These are phyloP conservation scores for Penicillium cosmopolitanum DNA, from an alignment of 495 filamentous ascomycete species.

Conservation along the genomic window DNA sequence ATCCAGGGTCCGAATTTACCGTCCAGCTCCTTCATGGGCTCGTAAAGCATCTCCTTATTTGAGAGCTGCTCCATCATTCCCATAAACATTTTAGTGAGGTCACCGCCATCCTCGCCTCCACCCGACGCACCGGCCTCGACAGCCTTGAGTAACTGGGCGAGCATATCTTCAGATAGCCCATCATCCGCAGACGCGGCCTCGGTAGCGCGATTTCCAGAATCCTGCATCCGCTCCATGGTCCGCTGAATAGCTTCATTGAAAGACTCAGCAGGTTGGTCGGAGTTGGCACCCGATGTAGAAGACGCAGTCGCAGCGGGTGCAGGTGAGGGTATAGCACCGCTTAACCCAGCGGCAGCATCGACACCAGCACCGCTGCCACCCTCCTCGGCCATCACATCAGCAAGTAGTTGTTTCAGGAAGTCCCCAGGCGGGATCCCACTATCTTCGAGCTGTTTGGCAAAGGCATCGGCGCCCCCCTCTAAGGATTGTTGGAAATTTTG, in stretches of 20 bases:
- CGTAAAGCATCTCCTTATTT: conserved; percentile 96
- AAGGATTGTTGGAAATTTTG: conserved; percentile 33
- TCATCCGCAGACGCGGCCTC: conserved; percentile 68
- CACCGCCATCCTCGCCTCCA: conserved; percentile 77
- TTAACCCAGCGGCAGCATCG: conserved; percentile 6
- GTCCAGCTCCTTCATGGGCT: conserved; percentile 96
- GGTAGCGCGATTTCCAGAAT: conserved; percentile 78
- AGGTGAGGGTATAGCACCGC: conserved; percentile 11
- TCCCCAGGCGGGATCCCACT: conserved; percentile 72
- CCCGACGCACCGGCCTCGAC: conserved; percentile 63
- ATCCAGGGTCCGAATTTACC: conserved; percentile 92
- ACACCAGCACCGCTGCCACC: conserved; percentile 45
- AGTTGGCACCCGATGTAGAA: conserved; percentile 19
- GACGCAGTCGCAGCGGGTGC: conserved; percentile 13
- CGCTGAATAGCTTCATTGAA: conserved; percentile 90
- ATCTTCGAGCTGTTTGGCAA: conserved; percentile 80
- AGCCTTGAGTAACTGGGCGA: conserved; percentile 84
- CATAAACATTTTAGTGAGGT: conserved; percentile 89
- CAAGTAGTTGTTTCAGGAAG: conserved; percentile 79
- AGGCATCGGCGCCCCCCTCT: conserved; percentile 51
- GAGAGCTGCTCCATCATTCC: conserved; percentile 99
- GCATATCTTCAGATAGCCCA: conserved; percentile 73
- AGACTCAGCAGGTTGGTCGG: conserved; percentile 47
- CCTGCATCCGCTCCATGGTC: conserved; percentile 94
- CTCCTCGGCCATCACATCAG: conserved; percentile 80